Conservation (phyloP, 352 stramenopile species). For the Phytopythium helicoides region DNA sequence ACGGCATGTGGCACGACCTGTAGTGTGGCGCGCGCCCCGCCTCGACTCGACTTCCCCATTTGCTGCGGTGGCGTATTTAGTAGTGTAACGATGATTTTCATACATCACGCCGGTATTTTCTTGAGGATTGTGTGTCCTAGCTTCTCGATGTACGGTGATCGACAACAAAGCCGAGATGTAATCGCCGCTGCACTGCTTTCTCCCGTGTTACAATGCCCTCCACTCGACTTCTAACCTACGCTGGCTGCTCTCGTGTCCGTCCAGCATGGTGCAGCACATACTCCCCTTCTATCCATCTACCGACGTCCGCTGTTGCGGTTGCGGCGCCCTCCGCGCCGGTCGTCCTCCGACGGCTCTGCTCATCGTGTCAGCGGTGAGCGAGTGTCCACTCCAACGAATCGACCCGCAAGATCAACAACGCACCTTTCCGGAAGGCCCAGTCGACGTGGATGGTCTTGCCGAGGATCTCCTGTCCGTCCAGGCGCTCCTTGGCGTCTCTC, state of each 20-base stretch:
- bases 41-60: too few relatives aligned
- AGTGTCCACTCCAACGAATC: not conserved
- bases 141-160: too few relatives aligned
- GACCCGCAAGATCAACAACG: not conserved
- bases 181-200: too few relatives aligned
- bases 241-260: not conserved
- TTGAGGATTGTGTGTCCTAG: too few relatives aligned
- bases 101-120: too few relatives aligned
- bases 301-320: conserved; percentile 33
- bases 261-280: too few relatives aligned
- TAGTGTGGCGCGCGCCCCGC: not conserved
- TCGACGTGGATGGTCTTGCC: conserved; percentile 89
- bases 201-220: too few relatives aligned
- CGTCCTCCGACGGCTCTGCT: conserved; percentile 11
- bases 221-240: too few relatives aligned
- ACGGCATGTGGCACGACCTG: conserved; percentile 8
- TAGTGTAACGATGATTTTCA: too few relatives aligned
- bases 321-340: conserved; percentile 29
- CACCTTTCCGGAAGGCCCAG: conserved; percentile 92
- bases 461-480: conserved; percentile 92
- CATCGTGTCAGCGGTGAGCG: too few relatives aligned
- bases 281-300: conserved; percentile 24
- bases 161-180: too few relatives aligned
- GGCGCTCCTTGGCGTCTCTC: conserved; percentile 87
- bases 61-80: too few relatives aligned